Conservation (phyloP, 805 yeast genomes). For the Candida cerambycidarum region DNA sequence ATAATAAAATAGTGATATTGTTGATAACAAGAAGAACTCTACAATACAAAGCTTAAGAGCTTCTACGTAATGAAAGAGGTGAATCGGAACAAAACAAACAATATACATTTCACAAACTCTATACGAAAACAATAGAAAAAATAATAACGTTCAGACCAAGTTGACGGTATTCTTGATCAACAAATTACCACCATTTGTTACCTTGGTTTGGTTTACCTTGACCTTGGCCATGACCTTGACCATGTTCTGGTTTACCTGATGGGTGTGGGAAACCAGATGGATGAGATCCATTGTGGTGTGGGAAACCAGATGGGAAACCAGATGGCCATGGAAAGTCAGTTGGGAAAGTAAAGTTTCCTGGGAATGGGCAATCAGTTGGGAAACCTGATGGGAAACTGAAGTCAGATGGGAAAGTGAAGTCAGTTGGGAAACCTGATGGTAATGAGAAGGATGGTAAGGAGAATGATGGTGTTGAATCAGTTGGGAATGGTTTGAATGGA, state of each 20-base stretch:
- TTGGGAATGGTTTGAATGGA: slow-evolving; percentile 10
- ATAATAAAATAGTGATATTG: background rate
- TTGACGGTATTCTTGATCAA: background rate
- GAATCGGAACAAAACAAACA: background rate
- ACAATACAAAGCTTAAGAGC: background rate
- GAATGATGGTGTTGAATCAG: slow-evolving; percentile 10
- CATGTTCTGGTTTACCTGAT: slow-evolving; percentile 9
- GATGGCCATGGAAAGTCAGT: background rate
- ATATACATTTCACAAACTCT: background rate
- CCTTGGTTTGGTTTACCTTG: background rate
- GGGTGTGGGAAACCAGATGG: slow-evolving; percentile 9
- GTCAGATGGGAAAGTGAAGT: background rate
- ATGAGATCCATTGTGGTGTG: background rate
- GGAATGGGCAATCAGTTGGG: background rate
- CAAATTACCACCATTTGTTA: background rate
- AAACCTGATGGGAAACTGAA: background rate
- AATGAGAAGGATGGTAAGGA: background rate
- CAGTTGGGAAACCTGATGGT: background rate
- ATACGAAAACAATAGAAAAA: background rate
- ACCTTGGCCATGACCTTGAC: too few species aligned
- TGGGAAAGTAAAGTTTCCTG: background rate
- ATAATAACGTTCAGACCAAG: too few species aligned
- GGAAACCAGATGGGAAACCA: background rate
- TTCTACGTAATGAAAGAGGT: background rate
- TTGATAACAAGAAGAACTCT: background rate